phyloP scores from a whole-genome alignment of 2,329 filamentous ascomycete genomes.

The Colletotrichum lindemuthianum region DNA sequence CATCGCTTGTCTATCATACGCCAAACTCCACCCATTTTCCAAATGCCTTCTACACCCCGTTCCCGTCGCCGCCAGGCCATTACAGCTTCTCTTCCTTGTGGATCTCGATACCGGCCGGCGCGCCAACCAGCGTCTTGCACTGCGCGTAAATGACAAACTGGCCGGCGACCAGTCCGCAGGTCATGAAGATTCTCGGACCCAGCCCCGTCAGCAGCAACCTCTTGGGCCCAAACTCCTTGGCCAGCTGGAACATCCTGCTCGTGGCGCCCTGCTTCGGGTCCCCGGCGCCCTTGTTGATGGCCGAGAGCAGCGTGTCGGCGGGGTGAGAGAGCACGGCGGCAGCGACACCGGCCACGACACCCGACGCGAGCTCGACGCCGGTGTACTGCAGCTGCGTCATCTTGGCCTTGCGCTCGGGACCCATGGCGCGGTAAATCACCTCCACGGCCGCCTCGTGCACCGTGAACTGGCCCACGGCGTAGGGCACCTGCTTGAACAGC shows the following conservation, averaged over 20 bases:
- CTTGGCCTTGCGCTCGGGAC: conserved; percentile 72
- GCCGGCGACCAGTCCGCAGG: conserved; percentile 60
- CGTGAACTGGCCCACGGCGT: conserved; percentile 94
- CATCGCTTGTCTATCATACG: conserved; percentile 14
- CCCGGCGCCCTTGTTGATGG: conserved; percentile 65
- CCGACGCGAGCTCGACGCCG: conserved; percentile 84
- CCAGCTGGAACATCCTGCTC: conserved; percentile 63
- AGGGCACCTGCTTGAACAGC: conserved; percentile 89
- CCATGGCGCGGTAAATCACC: conserved; percentile 74
- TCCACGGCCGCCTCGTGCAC: conserved; percentile 91
- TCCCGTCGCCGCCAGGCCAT: neutral
- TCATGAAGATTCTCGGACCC: conserved; percentile 63
- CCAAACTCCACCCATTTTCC: conserved; percentile 1
- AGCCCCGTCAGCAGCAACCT: conserved; percentile 58
- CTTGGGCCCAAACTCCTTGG: conserved; percentile 60
- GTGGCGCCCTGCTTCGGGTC: conserved; percentile 58
- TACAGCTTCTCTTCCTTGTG: conserved; percentile 54
- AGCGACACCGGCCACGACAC: conserved; percentile 87
- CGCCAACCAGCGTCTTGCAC: conserved; percentile 62
- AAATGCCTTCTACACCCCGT: neutral
- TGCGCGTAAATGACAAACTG: conserved; percentile 67
- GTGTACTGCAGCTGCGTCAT: conserved; percentile 79
- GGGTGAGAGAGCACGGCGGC: conserved; percentile 91
- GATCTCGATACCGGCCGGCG: conserved; percentile 62
- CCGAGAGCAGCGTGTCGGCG: conserved; percentile 73